Evolutionary conservation across 306 rosid species (phyloP), one percentile per base, ranked within the genome.

Genomic region (Quercus agrifolia): DNA sequence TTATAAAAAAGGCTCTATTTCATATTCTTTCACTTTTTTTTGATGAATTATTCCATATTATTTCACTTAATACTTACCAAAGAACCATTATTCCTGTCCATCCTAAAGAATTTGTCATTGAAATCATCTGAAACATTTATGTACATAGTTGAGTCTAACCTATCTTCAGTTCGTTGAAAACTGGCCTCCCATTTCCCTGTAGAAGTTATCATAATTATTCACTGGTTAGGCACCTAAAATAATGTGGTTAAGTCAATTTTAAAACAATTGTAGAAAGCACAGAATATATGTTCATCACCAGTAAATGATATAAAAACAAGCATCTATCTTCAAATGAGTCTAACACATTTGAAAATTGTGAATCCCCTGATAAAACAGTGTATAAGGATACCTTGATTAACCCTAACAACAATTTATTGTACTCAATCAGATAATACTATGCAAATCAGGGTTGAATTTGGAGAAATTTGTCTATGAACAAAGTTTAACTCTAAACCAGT

Each of bases 141-240:
- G 74, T 54, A 57, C 83, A 75, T 70, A 70, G 57, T 66, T 77
- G 86, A 86, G 77, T 79, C 85, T 80, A 83, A 66, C 76, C 81
- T 58, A 49, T 78, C 68, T n/a, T 54, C 85, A 76, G 83, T 72
- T 68, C 77, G 79, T 80, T 77, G 92, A 82, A 80, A 85, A 82
- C 81, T 77, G 77, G 69, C 87, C 78, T 80, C 81, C 87, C 87
- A 68, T 80, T 83, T 84, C 74, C 87, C 99, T 95, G 89, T 70
- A 87, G 25, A 80, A 70, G 77, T 70, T 69, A 82, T 57, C 62
- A 57, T 6, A 69, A 55, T 75, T 68, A 82, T 79, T 78, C 55
- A 77, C 23, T 59, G n/a, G 74, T 73, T 70, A 72, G 56, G 80
- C 56, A 76, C 33, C 35, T 73, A 58, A 11, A 78, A 35, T 10